A percentile compares a stretch with the other conserved stretches of the same genome.
Conservation (phyloP, 768 basidiomycete species). For the Suillus subaureus region DNA sequence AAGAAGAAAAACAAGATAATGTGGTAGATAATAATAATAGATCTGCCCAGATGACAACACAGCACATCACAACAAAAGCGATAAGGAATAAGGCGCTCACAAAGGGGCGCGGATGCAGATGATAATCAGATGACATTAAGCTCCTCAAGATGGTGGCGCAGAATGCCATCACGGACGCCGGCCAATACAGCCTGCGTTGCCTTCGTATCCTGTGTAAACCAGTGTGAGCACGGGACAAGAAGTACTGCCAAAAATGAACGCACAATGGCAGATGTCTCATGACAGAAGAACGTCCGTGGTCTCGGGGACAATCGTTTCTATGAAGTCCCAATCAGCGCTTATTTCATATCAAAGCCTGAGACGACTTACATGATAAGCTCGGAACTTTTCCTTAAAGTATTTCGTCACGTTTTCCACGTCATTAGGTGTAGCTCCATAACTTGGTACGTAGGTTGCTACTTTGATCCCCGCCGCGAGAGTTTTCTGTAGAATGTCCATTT, state of each 20-base stretch:
- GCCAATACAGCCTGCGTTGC: slow-evolving; percentile 40
- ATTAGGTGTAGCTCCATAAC: slow-evolving; percentile 60
- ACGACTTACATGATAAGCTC: slow-evolving; percentile 56
- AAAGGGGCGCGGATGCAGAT: background rate
- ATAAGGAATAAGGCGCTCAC: background rate
- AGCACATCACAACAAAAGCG: background rate
- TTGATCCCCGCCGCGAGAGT: slow-evolving; percentile 58
- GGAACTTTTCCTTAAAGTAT: slow-evolving; percentile 77
- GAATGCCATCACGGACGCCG: slow-evolving; percentile 46
- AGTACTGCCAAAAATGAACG: slow-evolving; percentile 25
- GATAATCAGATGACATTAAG: slow-evolving; percentile 29
- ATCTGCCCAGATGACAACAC: slow-evolving; percentile 1
- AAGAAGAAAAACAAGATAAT: background rate
- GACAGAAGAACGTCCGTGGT: slow-evolving; percentile 62
- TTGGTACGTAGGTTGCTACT: slow-evolving; percentile 62
- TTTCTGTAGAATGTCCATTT: slow-evolving; percentile 63
- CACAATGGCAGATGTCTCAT: slow-evolving; percentile 74
- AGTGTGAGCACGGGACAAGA: background rate
- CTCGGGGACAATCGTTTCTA: slow-evolving; percentile 61
- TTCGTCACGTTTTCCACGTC: slow-evolving; percentile 52
- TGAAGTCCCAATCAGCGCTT: slow-evolving; percentile 7
- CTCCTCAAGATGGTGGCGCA: slow-evolving; percentile 33
- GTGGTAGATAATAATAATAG: slow-evolving; percentile 1
- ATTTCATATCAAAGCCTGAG: background rate
- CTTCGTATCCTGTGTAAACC: slow-evolving; percentile 35